These are phyloP conservation scores for Stagonosporopsis rhizophila DNA, from an alignment of 2,329 filamentous ascomycete species.

Conservation along the genomic window DNA sequence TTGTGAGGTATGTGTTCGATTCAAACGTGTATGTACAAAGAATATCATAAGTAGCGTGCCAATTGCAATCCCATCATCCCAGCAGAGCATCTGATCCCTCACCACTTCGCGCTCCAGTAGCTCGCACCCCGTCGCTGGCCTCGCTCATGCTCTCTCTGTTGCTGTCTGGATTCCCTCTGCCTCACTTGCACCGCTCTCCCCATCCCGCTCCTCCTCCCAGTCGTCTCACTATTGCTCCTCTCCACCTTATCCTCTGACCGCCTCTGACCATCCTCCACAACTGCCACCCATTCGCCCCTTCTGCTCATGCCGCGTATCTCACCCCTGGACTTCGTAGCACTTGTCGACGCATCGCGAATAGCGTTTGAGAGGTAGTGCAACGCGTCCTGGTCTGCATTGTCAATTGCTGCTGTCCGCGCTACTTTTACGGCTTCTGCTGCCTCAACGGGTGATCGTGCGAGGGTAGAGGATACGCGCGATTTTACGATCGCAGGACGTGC, in stretches of 20 bases:
- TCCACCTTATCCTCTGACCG: background rate
- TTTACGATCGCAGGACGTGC: background rate
- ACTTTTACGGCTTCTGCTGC: background rate
- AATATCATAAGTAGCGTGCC: background rate
- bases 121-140: background rate
- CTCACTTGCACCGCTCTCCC: background rate
- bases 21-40: background rate
- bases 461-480: background rate
- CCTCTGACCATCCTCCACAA: background rate
- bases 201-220: background rate
- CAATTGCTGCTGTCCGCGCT: background rate
- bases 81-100: background rate
- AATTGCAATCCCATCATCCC: background rate
- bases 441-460: background rate
- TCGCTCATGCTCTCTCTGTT: background rate
- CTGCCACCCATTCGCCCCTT: background rate
- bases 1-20: background rate
- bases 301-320: background rate
- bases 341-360: conserved; percentile 1
- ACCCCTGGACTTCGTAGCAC: background rate
- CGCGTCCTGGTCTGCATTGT: background rate
- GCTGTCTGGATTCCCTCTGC: background rate
- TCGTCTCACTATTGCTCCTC: background rate
- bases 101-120: background rate
- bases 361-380: background rate